Evolutionary conservation across 441 rosid species (phyloP).

Genomic region (Adansonia grandidieri): DNA sequence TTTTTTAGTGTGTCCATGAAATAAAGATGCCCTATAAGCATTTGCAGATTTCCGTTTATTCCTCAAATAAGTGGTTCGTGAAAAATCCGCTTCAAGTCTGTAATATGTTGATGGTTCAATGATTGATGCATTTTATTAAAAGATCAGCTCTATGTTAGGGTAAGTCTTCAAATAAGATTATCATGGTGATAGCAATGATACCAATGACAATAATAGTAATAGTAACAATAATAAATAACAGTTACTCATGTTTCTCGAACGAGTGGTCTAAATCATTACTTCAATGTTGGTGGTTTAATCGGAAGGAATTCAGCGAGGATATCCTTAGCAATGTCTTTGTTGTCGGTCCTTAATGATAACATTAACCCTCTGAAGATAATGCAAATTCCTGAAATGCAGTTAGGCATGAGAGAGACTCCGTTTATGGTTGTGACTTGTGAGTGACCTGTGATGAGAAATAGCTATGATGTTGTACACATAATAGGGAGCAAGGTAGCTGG

Average conservation of each 20-base stretch:
- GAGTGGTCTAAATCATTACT: slow-evolving; percentile 3
- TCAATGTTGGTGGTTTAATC: slow-evolving; percentile 3
- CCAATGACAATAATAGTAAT: slow-evolving; percentile 3
- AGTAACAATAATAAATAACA: slow-evolving; percentile 1
- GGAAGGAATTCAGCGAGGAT: neutral
- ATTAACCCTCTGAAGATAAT: neutral
- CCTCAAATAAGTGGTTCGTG: neutral
- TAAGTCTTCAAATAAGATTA: neutral
- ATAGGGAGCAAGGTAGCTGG: neutral
- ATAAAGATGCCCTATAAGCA: slow-evolving; percentile 7
- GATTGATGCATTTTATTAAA: neutral
- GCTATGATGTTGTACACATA: neutral
- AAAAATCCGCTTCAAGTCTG: slow-evolving; percentile 10
- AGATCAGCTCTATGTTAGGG: neutral
- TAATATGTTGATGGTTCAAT: slow-evolving; percentile 6
- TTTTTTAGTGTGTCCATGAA: neutral
- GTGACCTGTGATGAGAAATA: neutral
- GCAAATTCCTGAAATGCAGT: slow-evolving; percentile 4
- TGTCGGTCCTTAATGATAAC: neutral
- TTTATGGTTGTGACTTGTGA: neutral
- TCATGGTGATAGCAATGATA: neutral
- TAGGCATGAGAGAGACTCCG: neutral
- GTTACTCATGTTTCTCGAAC: neutral
- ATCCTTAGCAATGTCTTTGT: neutral
- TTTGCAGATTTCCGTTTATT: neutral